These are phyloP conservation scores for Cyphellophora attinorum DNA, from an alignment of 2,329 filamentous ascomycete genomes.

Conservation along the genomic window DNA sequence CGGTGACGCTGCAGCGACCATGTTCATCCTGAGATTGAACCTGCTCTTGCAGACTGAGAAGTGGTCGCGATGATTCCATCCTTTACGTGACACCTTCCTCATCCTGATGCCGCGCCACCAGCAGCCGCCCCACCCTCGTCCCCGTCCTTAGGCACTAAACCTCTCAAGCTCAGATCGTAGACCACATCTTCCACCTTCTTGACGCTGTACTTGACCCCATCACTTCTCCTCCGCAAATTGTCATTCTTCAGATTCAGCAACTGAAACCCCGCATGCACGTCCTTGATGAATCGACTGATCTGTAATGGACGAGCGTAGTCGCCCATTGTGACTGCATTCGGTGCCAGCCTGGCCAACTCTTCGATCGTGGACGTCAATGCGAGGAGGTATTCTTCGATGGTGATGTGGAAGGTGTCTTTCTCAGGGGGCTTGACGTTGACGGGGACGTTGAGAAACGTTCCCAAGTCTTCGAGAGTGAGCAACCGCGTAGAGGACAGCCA, in stretches of 20 bases:
- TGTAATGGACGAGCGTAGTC: slow-evolving; percentile 77
- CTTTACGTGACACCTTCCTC: no score
- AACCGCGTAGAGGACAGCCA: slow-evolving; percentile 54
- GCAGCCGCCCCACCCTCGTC: slow-evolving; percentile 1
- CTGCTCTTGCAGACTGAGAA: no score
- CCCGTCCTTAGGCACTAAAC: slow-evolving; percentile 57
- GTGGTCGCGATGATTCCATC: no score
- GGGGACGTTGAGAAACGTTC: slow-evolving; percentile 54
- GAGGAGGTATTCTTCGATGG: slow-evolving; percentile 93
- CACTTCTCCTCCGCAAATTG: slow-evolving; percentile 72
- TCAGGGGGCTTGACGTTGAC: slow-evolving; percentile 76
- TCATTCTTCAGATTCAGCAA: slow-evolving; percentile 97
- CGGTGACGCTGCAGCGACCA: no score
- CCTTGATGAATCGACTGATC: slow-evolving; percentile 89
- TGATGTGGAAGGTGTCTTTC: slow-evolving; percentile 83
- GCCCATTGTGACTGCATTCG: slow-evolving; percentile 87
- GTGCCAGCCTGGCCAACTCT: slow-evolving; percentile 71
- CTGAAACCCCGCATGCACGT: slow-evolving; percentile 92
- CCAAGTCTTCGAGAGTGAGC: slow-evolving; percentile 80
- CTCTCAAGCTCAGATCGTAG: slow-evolving; percentile 84
- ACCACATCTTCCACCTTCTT: slow-evolving; percentile 98
- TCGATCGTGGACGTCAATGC: slow-evolving; percentile 79
- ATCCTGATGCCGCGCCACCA: no score
- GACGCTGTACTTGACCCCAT: slow-evolving; percentile 93
- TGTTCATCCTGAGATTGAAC: no score